These are phyloP conservation scores for Bondarzewia mesenterica DNA, from an alignment of 1,284 basidiomycete species.

Conservation along the genomic window DNA sequence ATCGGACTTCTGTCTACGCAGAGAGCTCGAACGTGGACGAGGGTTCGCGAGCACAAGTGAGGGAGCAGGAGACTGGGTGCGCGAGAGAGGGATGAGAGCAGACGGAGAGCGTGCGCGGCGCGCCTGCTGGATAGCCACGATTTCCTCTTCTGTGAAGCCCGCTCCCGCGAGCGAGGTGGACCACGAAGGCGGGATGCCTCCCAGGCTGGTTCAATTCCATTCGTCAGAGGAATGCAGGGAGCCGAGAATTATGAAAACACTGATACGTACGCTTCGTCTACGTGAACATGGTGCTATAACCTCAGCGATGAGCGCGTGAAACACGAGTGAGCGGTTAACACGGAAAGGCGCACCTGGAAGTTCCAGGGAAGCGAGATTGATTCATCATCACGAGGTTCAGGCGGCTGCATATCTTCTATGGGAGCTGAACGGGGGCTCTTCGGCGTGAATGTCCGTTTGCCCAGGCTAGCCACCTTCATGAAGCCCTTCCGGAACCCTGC, in stretches of 20 bases:
- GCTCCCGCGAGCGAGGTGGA: constrained; percentile 46
- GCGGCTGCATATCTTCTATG: constrained; percentile 23
- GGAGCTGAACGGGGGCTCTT: constrained; percentile 25
- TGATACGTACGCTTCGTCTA: constrained; percentile 60
- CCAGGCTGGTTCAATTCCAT: constrained; percentile 23
- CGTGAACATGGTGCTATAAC: constrained; percentile 65
- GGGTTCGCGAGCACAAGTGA: constrained; percentile 21
- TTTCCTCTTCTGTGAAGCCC: constrained; percentile 62
- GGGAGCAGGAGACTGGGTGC: constrained; percentile 27
- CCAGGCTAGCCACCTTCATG: constrained; percentile 35
- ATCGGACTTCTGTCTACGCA: constrained; percentile 27
- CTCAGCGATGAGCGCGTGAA: constrained; percentile 5
- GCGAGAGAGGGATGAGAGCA: constrained; percentile 15
- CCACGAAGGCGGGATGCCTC: constrained; percentile 71
- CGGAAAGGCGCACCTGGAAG: constrained; percentile 50
- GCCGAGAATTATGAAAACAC: constrained; percentile 4
- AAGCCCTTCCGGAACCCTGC: constrained; percentile 33
- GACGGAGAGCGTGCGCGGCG: constrained; percentile 36
- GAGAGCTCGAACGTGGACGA: constrained; percentile 34
- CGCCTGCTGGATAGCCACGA: constrained; percentile 43
- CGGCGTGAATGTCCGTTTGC: constrained; percentile 27
- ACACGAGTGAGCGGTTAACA: constrained; percentile 3
- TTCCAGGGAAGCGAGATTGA: constrained; percentile 66
- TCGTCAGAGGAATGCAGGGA: background rate
- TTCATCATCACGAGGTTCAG: constrained; percentile 36